Evolutionary conservation across 1,284 basidiomycete genomes (phyloP).

Genomic region (Pisolithus thermaeus): DNA sequence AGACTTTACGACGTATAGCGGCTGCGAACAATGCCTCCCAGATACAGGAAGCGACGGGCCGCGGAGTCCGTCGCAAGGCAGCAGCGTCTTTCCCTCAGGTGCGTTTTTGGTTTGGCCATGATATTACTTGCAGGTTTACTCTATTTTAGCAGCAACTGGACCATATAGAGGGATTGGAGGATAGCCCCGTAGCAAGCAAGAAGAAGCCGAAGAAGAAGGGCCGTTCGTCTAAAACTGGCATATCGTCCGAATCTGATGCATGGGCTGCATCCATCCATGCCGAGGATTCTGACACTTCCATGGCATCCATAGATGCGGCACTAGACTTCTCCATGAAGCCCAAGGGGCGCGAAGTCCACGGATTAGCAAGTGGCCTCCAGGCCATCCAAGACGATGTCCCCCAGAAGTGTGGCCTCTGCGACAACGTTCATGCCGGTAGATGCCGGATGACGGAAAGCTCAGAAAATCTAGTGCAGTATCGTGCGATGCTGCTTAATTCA

Average conservation of each 20-base stretch:
- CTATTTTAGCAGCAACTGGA: slow-evolving; percentile 28
- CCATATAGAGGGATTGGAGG: slow-evolving; percentile 25
- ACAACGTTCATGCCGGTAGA: slow-evolving; percentile 42
- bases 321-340: slow-evolving; percentile 5
- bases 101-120: slow-evolving; percentile 5
- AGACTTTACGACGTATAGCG: slow-evolving; percentile 61
- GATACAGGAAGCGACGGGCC: slow-evolving; percentile 53
- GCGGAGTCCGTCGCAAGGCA: slow-evolving; percentile 66
- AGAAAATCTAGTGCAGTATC: slow-evolving; percentile 61
- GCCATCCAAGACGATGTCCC: slow-evolving; percentile 13
- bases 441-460: slow-evolving; percentile 64
- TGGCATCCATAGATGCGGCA: slow-evolving; percentile 15
- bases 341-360: slow-evolving; percentile 9
- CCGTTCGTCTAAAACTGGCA: slow-evolving; percentile 16
- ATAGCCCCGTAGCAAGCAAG: slow-evolving; percentile 21
- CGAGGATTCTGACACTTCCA: slow-evolving; percentile 24
- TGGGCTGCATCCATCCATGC: slow-evolving; percentile 17
- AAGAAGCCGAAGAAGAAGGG: slow-evolving; percentile 20
- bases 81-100: slow-evolving; percentile 55
- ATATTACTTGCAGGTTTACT: slow-evolving; percentile 5
- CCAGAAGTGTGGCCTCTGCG: slow-evolving; percentile 57
- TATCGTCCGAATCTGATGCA: slow-evolving; percentile 28
- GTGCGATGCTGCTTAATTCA: slow-evolving; percentile 57
- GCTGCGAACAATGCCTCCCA: slow-evolving; percentile 42
- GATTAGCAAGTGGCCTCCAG: slow-evolving; percentile 4